A percentile compares a stretch with the other conserved stretches of the same genome.
These are phyloP conservation scores for Phylloporus arenicola DNA, from an alignment of 768 basidiomycete genomes.

Conservation along the genomic window DNA sequence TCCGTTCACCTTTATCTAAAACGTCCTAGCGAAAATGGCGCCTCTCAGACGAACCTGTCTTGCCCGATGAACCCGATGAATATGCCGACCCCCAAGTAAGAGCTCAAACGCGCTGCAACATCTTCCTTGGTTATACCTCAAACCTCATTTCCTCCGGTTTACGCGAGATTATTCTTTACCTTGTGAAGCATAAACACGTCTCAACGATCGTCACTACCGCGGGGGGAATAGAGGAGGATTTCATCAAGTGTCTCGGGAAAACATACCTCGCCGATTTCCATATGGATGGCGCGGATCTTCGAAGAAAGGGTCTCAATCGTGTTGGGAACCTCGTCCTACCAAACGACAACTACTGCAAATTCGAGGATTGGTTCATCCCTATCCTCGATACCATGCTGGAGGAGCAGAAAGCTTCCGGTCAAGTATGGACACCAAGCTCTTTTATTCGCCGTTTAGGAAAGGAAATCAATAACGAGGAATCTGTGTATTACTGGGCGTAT, in stretches of 20 bases:
- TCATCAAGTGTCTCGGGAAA: slow-evolving; percentile 97
- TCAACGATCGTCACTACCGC: slow-evolving; percentile 92
- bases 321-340: slow-evolving; percentile 96
- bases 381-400: slow-evolving; percentile 85
- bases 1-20: background rate
- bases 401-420: slow-evolving; percentile 71
- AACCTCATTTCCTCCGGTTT: slow-evolving; percentile 98
- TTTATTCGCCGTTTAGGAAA: slow-evolving; percentile 93
- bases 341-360: slow-evolving; percentile 98
- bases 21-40: slow-evolving; percentile 73
- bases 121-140: slow-evolving; percentile 97
- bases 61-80: slow-evolving; percentile 66
- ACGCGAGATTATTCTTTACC: slow-evolving; percentile 84
- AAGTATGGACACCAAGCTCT: slow-evolving; percentile 88
- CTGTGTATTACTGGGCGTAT: slow-evolving; percentile 98
- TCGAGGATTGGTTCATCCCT: slow-evolving; percentile 98
- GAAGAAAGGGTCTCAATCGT: slow-evolving; percentile 90
- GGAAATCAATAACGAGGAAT: slow-evolving; percentile 95
- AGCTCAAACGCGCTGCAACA: slow-evolving; percentile 68
- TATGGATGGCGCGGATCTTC: slow-evolving; percentile 82
- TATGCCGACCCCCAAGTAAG: slow-evolving; percentile 54
- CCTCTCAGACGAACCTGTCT: slow-evolving; percentile 76
- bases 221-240: slow-evolving; percentile 97
- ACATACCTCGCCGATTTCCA: slow-evolving; percentile 94
- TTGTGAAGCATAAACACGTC: slow-evolving; percentile 91